Percentiles rank a stretch among this genome's conserved stretches.
phyloP scores from a whole-genome alignment of 164 flowering plant genomes.

The Sextonia rubra region DNA sequence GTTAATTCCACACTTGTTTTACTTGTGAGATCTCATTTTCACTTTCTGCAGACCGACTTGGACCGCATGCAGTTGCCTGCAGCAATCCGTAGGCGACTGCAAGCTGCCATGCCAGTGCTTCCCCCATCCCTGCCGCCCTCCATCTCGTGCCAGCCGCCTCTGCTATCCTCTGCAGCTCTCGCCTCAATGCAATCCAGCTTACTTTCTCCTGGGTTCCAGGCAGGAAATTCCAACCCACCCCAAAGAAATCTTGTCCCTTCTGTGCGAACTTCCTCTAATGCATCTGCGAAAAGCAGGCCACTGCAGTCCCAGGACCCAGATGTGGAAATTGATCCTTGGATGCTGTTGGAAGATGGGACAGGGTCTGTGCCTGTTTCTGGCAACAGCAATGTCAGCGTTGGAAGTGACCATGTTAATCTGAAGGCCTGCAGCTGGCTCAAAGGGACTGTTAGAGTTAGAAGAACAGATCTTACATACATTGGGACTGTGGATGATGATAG shows the following conservation, averaged over 20 bases:
- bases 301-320: constrained; percentile 45
- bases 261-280: constrained; percentile 27
- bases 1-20: background rate
- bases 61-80: constrained; percentile 87
- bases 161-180: constrained; percentile 46
- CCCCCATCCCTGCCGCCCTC: constrained; percentile 38
- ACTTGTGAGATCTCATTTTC: background rate
- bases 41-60: constrained; percentile 67
- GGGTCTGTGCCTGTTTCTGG: constrained; percentile 55
- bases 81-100: constrained; percentile 73
- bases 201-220: constrained; percentile 20
- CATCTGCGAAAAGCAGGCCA: constrained; percentile 48
- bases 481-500: constrained; percentile 92
- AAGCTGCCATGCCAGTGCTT: constrained; percentile 86
- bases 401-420: constrained; percentile 54
- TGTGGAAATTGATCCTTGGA: constrained; percentile 87
- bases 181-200: constrained; percentile 47
- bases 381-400: constrained; percentile 39
- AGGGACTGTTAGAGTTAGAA: constrained; percentile 86
- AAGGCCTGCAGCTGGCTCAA: constrained; percentile 83
- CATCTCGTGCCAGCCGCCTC: constrained; percentile 69
- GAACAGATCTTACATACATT: constrained; percentile 84
- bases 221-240: constrained; percentile 24
- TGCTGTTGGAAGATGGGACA: constrained; percentile 85
- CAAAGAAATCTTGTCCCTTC: constrained; percentile 33